Evolutionary conservation across 2,329 filamentous ascomycete genomes (phyloP), one percentile per base, ranked within the genome.

Genomic region (Aspergillus sp.): DNA sequence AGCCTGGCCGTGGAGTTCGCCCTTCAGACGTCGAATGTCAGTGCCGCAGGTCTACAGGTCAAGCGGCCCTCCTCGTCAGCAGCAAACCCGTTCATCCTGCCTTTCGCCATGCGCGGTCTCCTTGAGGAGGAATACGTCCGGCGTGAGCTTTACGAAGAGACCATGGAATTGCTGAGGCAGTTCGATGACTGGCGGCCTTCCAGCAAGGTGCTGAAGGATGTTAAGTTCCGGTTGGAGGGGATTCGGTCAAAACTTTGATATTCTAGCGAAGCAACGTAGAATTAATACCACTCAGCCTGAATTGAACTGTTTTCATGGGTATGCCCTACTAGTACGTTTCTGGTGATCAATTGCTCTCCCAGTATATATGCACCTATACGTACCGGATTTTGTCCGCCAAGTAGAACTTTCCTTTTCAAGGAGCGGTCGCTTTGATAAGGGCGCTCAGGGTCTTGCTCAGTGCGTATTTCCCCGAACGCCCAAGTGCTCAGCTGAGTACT

Each of bases 161-260:
- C 85, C 5, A 74, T 75, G 39, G 75, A 86, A 51, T 60, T 98
- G 31, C 66, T 98, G n/a, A 69, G 68, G 38, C 78, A 93, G 57
- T 98, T 96, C 58, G 88, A 96, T 55, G 78, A 84, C 33, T 98
- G 91, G 91, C 88, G 82, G 52, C 91, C 91, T 1, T 72, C 69
- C 0, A 93, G 80, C 5, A 98, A 96, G 64, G 83, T 83, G 26
- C 63, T 98, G 36, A 94, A 91, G 63, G 91, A 98, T 60, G 88
- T 98, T 29, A 93, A 93, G 60, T 96, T 93, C 60, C 72, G 91
- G 40, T 67, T 98, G 13, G 91, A 96, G 63, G 89, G 82, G 2
- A 84, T 98, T 27, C 74, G 85, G 50, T 94, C 86, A 29, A 93
- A 86, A 62, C 64, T 95, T 8, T 78, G 46, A 51, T 22, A n/a